phyloP scores from a whole-genome alignment of 2,329 filamentous ascomycete genomes.

The Trematosphaeria pertusa region DNA sequence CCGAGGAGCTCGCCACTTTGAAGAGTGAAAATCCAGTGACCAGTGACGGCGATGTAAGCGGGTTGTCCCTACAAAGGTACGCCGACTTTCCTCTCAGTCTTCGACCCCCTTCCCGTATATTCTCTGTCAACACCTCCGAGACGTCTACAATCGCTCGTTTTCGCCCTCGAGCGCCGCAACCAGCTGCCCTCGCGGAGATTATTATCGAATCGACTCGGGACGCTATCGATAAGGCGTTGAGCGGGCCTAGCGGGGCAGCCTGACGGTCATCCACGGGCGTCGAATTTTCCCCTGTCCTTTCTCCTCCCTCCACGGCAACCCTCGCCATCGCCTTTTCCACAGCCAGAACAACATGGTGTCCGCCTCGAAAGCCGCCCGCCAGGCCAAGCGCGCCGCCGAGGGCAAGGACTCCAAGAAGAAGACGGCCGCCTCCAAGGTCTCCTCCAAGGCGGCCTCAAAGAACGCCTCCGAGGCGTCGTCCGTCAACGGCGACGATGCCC shows the following conservation, averaged over 20 bases:
- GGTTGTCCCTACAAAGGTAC: too few relatives aligned
- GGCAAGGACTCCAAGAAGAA: slow-evolving; percentile 80
- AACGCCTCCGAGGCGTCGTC: slow-evolving; percentile 68
- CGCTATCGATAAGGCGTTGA: slow-evolving; percentile 13
- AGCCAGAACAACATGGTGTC: slow-evolving; percentile 64
- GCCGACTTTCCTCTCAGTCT: too few relatives aligned
- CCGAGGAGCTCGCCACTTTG: too few relatives aligned
- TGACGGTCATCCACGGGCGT: slow-evolving; percentile 5
- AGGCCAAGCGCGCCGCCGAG: slow-evolving; percentile 70
- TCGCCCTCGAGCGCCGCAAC: neutral
- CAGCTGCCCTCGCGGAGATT: neutral
- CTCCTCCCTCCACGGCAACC: slow-evolving; percentile 3
- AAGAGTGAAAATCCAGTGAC: too few relatives aligned
- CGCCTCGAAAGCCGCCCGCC: slow-evolving; percentile 71
- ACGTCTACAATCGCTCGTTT: neutral
- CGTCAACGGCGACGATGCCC: slow-evolving; percentile 75
- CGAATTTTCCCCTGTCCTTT: neutral
- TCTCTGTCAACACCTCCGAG: too few relatives aligned
- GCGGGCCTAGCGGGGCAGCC: slow-evolving; percentile 8
- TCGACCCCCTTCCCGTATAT: too few relatives aligned
- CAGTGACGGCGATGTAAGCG: too few relatives aligned
- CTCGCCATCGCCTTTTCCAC: slow-evolving; percentile 13
- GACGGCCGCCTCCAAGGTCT: slow-evolving; percentile 74
- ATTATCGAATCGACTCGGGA: neutral
- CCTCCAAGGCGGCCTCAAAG: slow-evolving; percentile 72